Base-by-base conservation (phyloP, 306 rosid genomes). In the Begonia fuchsioides region DNA sequence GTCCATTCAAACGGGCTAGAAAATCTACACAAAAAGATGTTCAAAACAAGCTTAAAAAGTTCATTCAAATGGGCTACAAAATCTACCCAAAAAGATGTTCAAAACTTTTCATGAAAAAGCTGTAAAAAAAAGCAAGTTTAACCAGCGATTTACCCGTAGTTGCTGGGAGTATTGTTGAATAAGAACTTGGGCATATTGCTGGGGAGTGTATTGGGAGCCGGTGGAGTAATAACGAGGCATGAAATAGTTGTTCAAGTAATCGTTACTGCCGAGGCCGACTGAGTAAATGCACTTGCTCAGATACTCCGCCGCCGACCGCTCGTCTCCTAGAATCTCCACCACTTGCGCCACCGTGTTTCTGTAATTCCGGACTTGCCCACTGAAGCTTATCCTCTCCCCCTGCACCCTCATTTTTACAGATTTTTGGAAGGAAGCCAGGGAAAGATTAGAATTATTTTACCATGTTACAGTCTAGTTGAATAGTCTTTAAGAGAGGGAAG, bases 191-290 rank as follows among this genome's bases (percentile, higher is more conserved):
- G 98, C 84, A 60, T 73, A 90, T 13, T 85, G 61, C 9, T 76
- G 81, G 5, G 94, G 78, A n/a, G 98, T 75, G 54, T 10, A 90
- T 9, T 61, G 85, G 39, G 51, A 67, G 66, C 94, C 55, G 18
- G 67, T 72, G 20, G 74, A 53, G 75, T 90, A 90, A 44, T 62
- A 49, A 38, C 32, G 58, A 17, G 98, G 98, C 94, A 85, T 79
- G 76, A 90, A 90, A 56, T 90, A 85, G 73, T 90, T 90, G 83
- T 90, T 90, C 4, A 90, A 92, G 65, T 90, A 90, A 64, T 90
- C 98, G 39, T 90, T 90, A 74, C 95, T 90, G 39, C 98, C 98
- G 60, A 90, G 18, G 43, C 95, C 95, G 18, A 90, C 60, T 49
- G 98, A 79, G 64, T 74, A 85, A 19, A 90, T 82, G 73, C 98